These are phyloP conservation scores for Lolium perenne DNA, from an alignment of 176 grass and related monocot genomes.

Conservation along the genomic window DNA sequence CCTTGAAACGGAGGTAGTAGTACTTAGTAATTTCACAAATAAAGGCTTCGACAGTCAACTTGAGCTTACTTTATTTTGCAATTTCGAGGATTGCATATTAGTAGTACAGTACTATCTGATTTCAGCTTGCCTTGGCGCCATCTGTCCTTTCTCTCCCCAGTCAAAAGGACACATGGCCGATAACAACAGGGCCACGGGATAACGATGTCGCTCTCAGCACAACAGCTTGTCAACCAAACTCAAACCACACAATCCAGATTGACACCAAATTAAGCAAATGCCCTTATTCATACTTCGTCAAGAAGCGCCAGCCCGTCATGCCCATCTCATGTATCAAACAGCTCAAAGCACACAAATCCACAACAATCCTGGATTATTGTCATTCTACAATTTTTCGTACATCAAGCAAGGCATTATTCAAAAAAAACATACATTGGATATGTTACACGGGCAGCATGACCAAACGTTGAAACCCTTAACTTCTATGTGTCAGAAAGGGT, in stretches of 20 bases:
- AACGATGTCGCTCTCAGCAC: not conserved
- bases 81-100: not conserved
- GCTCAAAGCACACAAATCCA: not conserved
- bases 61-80: not conserved
- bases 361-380: not conserved
- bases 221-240: not conserved
- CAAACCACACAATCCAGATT: not conserved
- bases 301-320: not conserved
- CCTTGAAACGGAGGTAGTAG: too few species aligned
- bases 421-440: conserved; percentile 31
- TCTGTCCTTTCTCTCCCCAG: not conserved
- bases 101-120: not conserved
- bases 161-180: not conserved
- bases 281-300: not conserved
- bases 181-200: not conserved
- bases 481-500: not conserved
- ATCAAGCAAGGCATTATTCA: conserved; percentile 25
- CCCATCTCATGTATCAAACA: not conserved
- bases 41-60: not conserved
- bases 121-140: not conserved
- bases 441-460: conserved; percentile 40
- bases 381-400: not conserved
- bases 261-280: not conserved
- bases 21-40: too few species aligned
- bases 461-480: not conserved